Conservation (phyloP, 73 alveolate species). For the Paramecium sonneborni region DNA sequence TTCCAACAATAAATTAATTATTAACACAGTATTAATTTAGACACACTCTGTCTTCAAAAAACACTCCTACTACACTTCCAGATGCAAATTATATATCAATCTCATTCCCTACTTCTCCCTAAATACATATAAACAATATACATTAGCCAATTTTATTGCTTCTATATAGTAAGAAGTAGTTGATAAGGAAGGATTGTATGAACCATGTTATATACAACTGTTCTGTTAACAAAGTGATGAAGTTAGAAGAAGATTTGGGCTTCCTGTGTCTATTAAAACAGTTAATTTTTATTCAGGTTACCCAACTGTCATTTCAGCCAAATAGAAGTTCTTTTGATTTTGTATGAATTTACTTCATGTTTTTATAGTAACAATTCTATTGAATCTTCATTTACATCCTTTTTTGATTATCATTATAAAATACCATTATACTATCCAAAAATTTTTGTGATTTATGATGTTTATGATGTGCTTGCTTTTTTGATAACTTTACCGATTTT, state of each 20-base stretch:
- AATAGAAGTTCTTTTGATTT: conserved; percentile 20
- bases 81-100: conserved; percentile 48
- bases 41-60: conserved; percentile 27
- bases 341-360: conserved; percentile 12
- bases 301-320: conserved; percentile 40
- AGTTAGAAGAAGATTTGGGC: conserved; percentile 13
- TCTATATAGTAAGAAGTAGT: conserved; percentile 8
- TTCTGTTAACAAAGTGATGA: neutral
- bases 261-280: conserved; percentile 30
- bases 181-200: conserved; percentile 34
- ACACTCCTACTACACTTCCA: conserved; percentile 33
- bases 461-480: conserved; percentile 33
- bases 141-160: conserved; percentile 41
- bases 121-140: neutral
- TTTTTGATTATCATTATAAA: neutral
- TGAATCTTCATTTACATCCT: conserved; percentile 52
- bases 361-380: neutral
- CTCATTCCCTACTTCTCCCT: conserved; percentile 49
- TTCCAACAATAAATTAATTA: neutral
- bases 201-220: conserved; percentile 33
- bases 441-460: conserved; percentile 1
- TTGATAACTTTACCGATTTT: conserved; percentile 21
- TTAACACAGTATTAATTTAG: conserved; percentile 3
- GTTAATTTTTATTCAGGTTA: conserved; percentile 1
- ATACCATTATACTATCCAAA: conserved; percentile 11